Evolutionary conservation across 257 asterid species (phyloP), one percentile per base, ranked within the genome.

Genomic region (Linaria vulgaris): DNA sequence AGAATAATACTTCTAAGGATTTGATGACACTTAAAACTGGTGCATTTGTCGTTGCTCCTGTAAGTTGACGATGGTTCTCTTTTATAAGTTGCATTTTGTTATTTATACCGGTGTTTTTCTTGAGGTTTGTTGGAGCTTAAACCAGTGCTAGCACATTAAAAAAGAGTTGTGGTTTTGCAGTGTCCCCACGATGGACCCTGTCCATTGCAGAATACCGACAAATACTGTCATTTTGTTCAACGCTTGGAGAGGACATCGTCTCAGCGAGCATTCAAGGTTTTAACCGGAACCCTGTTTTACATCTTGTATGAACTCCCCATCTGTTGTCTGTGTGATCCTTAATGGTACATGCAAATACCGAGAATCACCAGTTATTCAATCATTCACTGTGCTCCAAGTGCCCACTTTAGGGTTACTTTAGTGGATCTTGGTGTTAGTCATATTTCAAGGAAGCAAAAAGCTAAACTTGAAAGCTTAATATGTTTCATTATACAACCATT

Each of bases 111-210:
- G 62, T 74, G 41, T 15, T 13, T 59, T 64, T 22, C 21, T 31
- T 21, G 34, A 25, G 23, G 39, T 46, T 43, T 45, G 13, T 51
- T 63, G 66, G 15, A 24, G 64, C 53, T 30, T 12, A 41, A 43
- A 61, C 24, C 25, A 10, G 25, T 55, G 14, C 56, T 8, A 27
- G 44, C 45, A 19, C 50, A 51, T 68, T 27, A 19, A 69, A 23
- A 44, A 20, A 58, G 24, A n/a, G 12, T 34, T 67, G 56, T 63
- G 49, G 11, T 76, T 65, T 76, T 79, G 68, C 87, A 89, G 99
- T 92, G 99, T 72, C 97, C 96, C 30, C 97, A 92, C 75, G 99
- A 89, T 65, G 99, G 99, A 68, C 79, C 80, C 51, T 92, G 99
- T 75, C 99, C 99, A 4, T 71, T 92, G 76, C 82, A 71, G 73